A percentile compares a stretch with the other conserved stretches of the same genome.
phyloP scores from a whole-genome alignment of 2,329 filamentous ascomycete genomes.

The Stagonosporopsis cucurbitacearum region DNA sequence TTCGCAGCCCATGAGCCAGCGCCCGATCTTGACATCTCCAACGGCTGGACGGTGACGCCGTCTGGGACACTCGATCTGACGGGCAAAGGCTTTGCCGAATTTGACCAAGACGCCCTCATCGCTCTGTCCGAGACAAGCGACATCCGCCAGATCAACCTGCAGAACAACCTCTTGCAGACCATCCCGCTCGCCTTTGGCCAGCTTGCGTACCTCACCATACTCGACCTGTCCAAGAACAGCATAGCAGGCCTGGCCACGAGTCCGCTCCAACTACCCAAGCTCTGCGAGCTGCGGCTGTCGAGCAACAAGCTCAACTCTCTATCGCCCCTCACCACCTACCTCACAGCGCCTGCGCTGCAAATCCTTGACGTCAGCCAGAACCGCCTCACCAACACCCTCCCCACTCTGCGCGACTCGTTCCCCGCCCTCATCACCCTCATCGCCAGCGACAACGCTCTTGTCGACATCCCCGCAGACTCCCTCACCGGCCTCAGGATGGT shows the following conservation, averaged over 20 bases:
- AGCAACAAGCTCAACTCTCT: conserved; percentile 74
- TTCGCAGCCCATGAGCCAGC: neutral
- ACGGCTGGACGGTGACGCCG: conserved; percentile 42
- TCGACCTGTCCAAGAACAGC: conserved; percentile 81
- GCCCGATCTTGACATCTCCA: neutral
- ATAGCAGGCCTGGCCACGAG: conserved; percentile 53
- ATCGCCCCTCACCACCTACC: conserved; percentile 66
- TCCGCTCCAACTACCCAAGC: conserved; percentile 70
- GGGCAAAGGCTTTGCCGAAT: conserved; percentile 47
- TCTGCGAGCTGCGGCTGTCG: conserved; percentile 78
- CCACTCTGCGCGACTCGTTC: conserved; percentile 70
- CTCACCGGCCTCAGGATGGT: conserved; percentile 77
- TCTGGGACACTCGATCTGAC: conserved; percentile 53
- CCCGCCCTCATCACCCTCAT: conserved; percentile 74
- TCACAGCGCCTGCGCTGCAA: conserved; percentile 76
- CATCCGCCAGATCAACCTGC: conserved; percentile 68
- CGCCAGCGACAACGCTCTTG: conserved; percentile 79
- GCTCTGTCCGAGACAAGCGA: conserved; percentile 56
- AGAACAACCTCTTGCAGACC: conserved; percentile 75
- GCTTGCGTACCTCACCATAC: conserved; percentile 70
- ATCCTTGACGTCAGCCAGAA: conserved; percentile 85
- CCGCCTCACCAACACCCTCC: conserved; percentile 72
- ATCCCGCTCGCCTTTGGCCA: conserved; percentile 76
- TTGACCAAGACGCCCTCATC: conserved; percentile 48
- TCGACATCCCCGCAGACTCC: conserved; percentile 73